Conservation (phyloP, 495 filamentous ascomycete genomes). For the Talaromyces adpressus region DNA sequence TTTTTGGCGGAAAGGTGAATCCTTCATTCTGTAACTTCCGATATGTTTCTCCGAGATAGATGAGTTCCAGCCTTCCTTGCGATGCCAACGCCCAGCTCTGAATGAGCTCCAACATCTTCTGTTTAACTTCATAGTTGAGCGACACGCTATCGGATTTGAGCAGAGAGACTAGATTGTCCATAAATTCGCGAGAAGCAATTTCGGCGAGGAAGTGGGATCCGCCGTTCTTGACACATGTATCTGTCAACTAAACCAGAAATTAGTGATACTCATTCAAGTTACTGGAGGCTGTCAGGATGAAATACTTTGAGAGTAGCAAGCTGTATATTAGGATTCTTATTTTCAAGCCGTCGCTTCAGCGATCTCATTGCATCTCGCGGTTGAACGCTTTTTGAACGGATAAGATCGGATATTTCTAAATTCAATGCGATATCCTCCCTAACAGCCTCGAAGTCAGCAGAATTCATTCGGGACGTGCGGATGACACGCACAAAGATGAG, state of each 20-base stretch:
- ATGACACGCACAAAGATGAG: slow-evolving; percentile 69
- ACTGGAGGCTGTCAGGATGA: background rate
- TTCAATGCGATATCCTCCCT: slow-evolving; percentile 96
- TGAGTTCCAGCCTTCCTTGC: slow-evolving; percentile 74
- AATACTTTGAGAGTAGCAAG: slow-evolving; percentile 82
- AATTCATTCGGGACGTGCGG: background rate
- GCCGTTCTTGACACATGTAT: slow-evolving; percentile 98
- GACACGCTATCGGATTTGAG: slow-evolving; percentile 72
- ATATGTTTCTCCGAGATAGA: slow-evolving; percentile 85
- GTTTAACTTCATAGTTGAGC: slow-evolving; percentile 76
- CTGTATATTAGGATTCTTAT: slow-evolving; percentile 95
- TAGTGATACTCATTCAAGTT: background rate
- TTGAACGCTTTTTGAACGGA: slow-evolving; percentile 92
- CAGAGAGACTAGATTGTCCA: slow-evolving; percentile 91
- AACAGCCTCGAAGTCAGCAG: background rate
- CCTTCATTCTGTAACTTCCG: slow-evolving; percentile 73
- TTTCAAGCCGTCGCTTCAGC: slow-evolving; percentile 85
- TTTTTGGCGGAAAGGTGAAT: slow-evolving; percentile 81
- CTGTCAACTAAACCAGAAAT: slow-evolving; percentile 58
- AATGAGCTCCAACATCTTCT: slow-evolving; percentile 86
- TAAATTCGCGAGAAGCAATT: slow-evolving; percentile 94
- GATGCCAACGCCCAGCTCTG: slow-evolving; percentile 90
- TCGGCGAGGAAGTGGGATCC: slow-evolving; percentile 93
- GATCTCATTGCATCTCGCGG: slow-evolving; percentile 97
- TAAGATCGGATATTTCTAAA: slow-evolving; percentile 93